Base-by-base conservation (phyloP, 2,329 filamentous ascomycete species). In the Fusarium zealandicum region DNA sequence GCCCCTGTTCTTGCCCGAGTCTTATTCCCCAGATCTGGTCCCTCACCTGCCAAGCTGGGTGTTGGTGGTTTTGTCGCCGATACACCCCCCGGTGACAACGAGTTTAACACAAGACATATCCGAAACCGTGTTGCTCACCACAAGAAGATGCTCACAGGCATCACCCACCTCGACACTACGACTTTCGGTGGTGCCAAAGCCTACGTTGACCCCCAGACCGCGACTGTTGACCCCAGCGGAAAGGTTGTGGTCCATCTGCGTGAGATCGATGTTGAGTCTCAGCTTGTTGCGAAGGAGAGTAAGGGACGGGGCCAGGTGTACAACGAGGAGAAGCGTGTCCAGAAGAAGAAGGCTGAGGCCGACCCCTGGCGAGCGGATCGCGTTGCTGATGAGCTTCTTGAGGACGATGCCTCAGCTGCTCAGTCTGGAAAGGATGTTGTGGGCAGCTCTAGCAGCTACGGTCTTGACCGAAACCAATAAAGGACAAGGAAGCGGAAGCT, bases 21-120 rank as follows among this genome's bases (percentile, higher is more conserved):
- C 14, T 59, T 87, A 13, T 71, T 70, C 33, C 82, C 83, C 6
- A 74, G 75, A 41, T 63, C 61, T 16, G 69, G 70, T 10, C 51
- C 55, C 9, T 59, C 65, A 8, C 59, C 64, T 1, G 75, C 80
- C 16, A 79, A 76, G 64, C 70, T 86, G 32, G 83, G 83, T 66
- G 71, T 86, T 30, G 82, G 78, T 51, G 83, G 83, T 51, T 82
- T 86, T 61, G 71, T 86, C 25, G 73, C 74, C 22, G 71, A 78
- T 28, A 70, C 73, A 1, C 76, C 78, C 6, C 43, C 63, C 11
- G 75, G 75, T 30, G 75, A 81, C 56, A 75, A 74, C n/a, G 63
- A 71, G 17, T 80, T 77, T 67, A 79, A 78, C 64, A 32, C 40
- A 18, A 66, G 71, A 47, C 42, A 55, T 35, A 48, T 54, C 5